Conservation (phyloP, 2,329 filamentous ascomycete species). For the Zasmidium cellare region DNA sequence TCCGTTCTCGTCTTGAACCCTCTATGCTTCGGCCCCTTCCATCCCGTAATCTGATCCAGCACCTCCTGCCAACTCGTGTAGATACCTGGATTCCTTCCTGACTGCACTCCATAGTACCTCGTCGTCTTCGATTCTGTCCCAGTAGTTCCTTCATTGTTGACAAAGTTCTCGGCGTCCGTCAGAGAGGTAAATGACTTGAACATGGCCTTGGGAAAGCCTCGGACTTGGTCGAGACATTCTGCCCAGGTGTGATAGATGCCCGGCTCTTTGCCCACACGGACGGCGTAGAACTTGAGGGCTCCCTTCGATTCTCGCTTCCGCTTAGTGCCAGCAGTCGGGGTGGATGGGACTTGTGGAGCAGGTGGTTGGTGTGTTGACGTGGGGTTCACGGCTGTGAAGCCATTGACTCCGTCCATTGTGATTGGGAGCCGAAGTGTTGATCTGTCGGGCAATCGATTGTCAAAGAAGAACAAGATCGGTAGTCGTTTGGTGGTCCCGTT, state of each 20-base stretch:
- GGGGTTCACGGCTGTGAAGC: slow-evolving; percentile 29
- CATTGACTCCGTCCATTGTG: slow-evolving; percentile 33
- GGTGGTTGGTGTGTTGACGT: slow-evolving; percentile 3
- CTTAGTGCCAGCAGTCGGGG: slow-evolving; percentile 46
- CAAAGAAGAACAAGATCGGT: slow-evolving; percentile 5
- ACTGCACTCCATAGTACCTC: slow-evolving; percentile 62
- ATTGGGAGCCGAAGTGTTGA: slow-evolving; percentile 8
- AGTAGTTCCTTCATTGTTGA: slow-evolving; percentile 55
- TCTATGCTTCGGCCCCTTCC: slow-evolving; percentile 62
- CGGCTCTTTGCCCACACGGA: slow-evolving; percentile 59
- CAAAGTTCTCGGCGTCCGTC: slow-evolving; percentile 77
- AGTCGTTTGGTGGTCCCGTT: slow-evolving; percentile 1
- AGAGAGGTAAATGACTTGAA: slow-evolving; percentile 74
- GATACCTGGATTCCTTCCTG: slow-evolving; percentile 59
- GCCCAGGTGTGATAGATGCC: slow-evolving; percentile 65
- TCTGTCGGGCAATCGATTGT: neutral
- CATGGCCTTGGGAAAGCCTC: slow-evolving; percentile 54
- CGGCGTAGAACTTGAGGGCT: slow-evolving; percentile 62
- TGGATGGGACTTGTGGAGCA: neutral
- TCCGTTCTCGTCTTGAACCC: slow-evolving; percentile 57
- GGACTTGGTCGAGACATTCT: slow-evolving; percentile 63
- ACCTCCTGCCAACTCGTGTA: slow-evolving; percentile 70
- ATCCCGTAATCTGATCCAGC: slow-evolving; percentile 70
- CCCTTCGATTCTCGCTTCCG: slow-evolving; percentile 52
- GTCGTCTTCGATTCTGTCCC: slow-evolving; percentile 26